phyloP scores from a whole-genome alignment of 352 stramenopile genomes.

The Phytophthora vignae region DNA sequence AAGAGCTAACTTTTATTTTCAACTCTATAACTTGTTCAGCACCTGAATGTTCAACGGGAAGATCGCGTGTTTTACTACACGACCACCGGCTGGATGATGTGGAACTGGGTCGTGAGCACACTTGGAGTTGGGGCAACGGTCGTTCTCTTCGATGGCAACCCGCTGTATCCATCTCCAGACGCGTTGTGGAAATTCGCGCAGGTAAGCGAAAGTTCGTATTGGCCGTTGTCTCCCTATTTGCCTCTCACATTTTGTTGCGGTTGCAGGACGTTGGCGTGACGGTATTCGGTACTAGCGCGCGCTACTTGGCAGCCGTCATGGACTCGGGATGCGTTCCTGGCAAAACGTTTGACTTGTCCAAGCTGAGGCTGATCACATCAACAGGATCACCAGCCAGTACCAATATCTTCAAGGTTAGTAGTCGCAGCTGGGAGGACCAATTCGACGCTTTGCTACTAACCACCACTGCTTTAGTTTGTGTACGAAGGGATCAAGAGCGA shows the following conservation, averaged over 20 bases:
- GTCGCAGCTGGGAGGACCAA: background rate
- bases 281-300: conserved; percentile 80
- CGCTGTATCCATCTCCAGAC: conserved; percentile 62
- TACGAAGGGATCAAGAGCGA: conserved; percentile 79
- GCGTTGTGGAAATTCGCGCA: conserved; percentile 71
- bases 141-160: conserved; percentile 84
- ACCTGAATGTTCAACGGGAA: conserved; percentile 67
- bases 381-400: conserved; percentile 79
- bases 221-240: background rate
- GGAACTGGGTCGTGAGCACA: conserved; percentile 86
- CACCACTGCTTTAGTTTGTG: conserved; percentile 51
- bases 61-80: conserved; percentile 88
- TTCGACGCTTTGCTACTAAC: background rate
- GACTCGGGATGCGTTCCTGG: conserved; percentile 68
- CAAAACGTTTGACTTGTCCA: conserved; percentile 72
- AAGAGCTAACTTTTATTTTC: background rate
- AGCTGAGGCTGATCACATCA: conserved; percentile 71
- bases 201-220: conserved; percentile 22
- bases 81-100: conserved; percentile 91
- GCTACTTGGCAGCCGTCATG: conserved; percentile 80
- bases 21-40: conserved; percentile 30
- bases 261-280: conserved; percentile 60
- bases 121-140: conserved; percentile 77
- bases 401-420: conserved; percentile 73
- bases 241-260: background rate